phyloP scores from a whole-genome alignment of 495 filamentous ascomycete species.

The Hypoxylon rickii region DNA sequence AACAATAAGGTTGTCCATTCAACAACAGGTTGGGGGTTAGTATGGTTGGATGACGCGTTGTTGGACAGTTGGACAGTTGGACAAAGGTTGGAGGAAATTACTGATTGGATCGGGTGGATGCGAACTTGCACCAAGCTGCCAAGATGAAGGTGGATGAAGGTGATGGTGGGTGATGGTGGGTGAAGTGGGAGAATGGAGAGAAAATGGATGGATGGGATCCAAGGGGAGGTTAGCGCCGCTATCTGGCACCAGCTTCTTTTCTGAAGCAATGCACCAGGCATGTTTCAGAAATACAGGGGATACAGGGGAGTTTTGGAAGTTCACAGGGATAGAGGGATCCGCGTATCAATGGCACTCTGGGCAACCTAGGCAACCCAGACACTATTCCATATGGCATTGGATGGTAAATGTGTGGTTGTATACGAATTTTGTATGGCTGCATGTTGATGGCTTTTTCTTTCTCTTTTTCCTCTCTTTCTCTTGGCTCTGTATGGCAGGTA shows the following conservation, averaged over 20 bases:
- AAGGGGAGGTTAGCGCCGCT: conserved; percentile 36
- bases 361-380: too few relatives aligned
- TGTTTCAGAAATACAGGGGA: conserved; percentile 40
- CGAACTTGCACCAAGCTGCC: conserved; percentile 11
- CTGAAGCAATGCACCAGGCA: conserved; percentile 42
- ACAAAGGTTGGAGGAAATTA: background rate
- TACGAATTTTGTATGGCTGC: too few relatives aligned
- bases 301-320: conserved; percentile 22
- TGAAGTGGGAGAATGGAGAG: background rate
- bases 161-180: too few relatives aligned
- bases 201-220: conserved; percentile 23
- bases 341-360: conserved; percentile 32
- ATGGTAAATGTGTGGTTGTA: too few relatives aligned
- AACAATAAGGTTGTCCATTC: background rate
- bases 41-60: conserved; percentile 12
- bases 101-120: conserved; percentile 22
- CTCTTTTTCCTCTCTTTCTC: too few relatives aligned
- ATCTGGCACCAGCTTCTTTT: conserved; percentile 32
- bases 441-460: too few relatives aligned
- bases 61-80: background rate
- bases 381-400: too few relatives aligned
- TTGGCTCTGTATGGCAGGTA: too few relatives aligned
- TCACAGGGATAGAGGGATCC: conserved; percentile 31
- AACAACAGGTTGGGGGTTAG: conserved; percentile 10
- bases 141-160: background rate